Base-by-base conservation (phyloP, 163 green algal species). In the Chlamydomonas reinhardtii region DNA sequence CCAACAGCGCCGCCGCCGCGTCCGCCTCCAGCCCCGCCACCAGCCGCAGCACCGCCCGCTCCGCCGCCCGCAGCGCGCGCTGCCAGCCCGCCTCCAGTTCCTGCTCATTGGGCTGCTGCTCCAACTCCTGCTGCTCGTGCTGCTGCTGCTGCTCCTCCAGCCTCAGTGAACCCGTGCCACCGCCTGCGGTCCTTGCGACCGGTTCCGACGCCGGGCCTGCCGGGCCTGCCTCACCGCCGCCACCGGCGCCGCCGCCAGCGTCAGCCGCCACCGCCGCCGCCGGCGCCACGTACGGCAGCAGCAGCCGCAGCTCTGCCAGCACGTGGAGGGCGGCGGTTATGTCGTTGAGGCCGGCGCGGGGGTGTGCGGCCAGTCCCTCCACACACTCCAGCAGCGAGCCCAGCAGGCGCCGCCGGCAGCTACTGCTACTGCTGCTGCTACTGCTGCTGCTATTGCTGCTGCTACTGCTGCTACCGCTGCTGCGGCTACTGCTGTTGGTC, bases 21-120 rank as follows among this genome's bases (percentile, higher is more conserved):
- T 73, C 52, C 52, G 29, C 15, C 0, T 24, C 39, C 25, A 43
- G 34, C 22, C 52, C 54, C 25, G 52, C 79, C 52, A 86, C 48
- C 68, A 79, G 52, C 68, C 54, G 52, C 54, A 86, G 68, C 69
- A 78, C 69, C 9, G 25, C 69, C 48, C 25, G 24, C 79, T 86
- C 69, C 25, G 77, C 22, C 69, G 24, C 31, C 15, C 69, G 48
- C 69, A 86, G 66, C 39, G 32, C 19, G 12, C 68, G 68, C 64
- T 56, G 48, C 48, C 48, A 56, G 12, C 48, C 48, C 48, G 48
- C 48, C 48, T 56, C 48, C 48, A 56, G 48, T 14, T 19, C 48
- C 14, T 56, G 11, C 48, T 1, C 24, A 9, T 65, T 15, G 59
- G n/a, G n/a, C n/a, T n/a, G n/a, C 39, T 48, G 39, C 39, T 48